These are phyloP conservation scores for Bipolaris oryzae DNA, from an alignment of 2,329 filamentous ascomycete species.

Conservation along the genomic window DNA sequence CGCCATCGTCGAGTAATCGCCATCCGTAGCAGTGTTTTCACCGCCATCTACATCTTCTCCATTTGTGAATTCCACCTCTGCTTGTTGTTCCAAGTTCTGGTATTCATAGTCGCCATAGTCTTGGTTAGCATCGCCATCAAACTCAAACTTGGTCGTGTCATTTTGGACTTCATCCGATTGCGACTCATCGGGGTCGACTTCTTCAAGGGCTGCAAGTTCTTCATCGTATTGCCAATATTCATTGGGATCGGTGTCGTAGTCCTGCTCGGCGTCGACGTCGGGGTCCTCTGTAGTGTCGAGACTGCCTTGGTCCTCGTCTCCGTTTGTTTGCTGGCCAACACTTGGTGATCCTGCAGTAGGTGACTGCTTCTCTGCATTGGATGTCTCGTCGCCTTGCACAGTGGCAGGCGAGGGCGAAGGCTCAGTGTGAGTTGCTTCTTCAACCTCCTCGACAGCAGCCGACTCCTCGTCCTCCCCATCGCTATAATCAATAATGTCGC, in stretches of 20 bases:
- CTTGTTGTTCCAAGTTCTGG: slow-evolving; percentile 22
- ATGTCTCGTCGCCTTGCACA: slow-evolving; percentile 40
- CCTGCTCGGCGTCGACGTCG: slow-evolving; percentile 4
- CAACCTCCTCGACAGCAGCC: slow-evolving; percentile 15
- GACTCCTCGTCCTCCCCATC: slow-evolving; percentile 51
- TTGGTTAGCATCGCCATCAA: slow-evolving; percentile 34
- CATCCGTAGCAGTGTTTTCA: slow-evolving; percentile 14
- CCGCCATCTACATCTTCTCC: slow-evolving; percentile 16
- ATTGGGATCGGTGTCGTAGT: slow-evolving; percentile 16
- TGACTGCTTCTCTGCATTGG: slow-evolving; percentile 16
- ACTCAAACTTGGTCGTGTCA: slow-evolving; percentile 18
- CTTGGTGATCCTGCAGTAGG: slow-evolving; percentile 4
- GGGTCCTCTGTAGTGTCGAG: slow-evolving; percentile 8
- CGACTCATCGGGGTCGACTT: slow-evolving; percentile 22
- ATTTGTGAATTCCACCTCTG: slow-evolving; percentile 19
- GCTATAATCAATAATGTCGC: slow-evolving; percentile 58
- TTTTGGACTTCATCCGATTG: slow-evolving; percentile 21
- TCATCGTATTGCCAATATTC: slow-evolving; percentile 28
- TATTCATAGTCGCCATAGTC: slow-evolving; percentile 29
- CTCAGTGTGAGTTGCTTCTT: slow-evolving; percentile 16
- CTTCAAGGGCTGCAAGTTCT: slow-evolving; percentile 18
- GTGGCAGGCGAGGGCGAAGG: slow-evolving; percentile 41
- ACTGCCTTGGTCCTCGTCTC: slow-evolving; percentile 8
- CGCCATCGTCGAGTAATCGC: slow-evolving; percentile 16
- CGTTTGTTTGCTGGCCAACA: slow-evolving; percentile 1